These are phyloP conservation scores for Aspergillus carlsbadensis DNA, from an alignment of 495 filamentous ascomycete genomes.

Conservation along the genomic window DNA sequence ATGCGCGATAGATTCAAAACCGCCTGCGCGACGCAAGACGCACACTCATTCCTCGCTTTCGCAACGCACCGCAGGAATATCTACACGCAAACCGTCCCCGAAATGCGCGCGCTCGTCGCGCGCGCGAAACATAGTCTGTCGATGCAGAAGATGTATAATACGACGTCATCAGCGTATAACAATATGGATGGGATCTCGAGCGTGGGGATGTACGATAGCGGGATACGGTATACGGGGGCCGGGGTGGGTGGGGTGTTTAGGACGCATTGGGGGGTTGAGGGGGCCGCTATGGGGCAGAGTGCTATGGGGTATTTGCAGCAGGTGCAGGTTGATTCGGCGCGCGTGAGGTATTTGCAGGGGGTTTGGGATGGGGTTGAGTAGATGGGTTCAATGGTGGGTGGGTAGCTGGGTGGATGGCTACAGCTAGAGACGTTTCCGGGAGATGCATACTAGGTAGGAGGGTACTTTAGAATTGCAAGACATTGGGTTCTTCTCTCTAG, in stretches of 20 bases:
- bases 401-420: no score
- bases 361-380: conserved; percentile 1
- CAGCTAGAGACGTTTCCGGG: no score
- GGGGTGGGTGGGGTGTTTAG: neutral
- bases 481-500: no score
- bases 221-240: neutral
- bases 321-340: neutral
- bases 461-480: no score
- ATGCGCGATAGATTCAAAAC: no score
- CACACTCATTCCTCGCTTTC: neutral
- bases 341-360: neutral
- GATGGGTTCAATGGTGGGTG: neutral
- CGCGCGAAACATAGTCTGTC: neutral
- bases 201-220: no score
- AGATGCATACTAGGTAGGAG: no score
- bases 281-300: neutral
- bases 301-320: conserved; percentile 3
- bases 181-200: no score
- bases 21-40: no score
- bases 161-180: no score
- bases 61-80: neutral
- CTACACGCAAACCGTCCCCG: neutral
- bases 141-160: conserved; percentile 2
- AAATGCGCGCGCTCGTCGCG: neutral
- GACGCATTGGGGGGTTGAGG: conserved; percentile 6